Conservation (phyloP, 1,284 basidiomycete genomes). For the Cronartium quercuum region DNA sequence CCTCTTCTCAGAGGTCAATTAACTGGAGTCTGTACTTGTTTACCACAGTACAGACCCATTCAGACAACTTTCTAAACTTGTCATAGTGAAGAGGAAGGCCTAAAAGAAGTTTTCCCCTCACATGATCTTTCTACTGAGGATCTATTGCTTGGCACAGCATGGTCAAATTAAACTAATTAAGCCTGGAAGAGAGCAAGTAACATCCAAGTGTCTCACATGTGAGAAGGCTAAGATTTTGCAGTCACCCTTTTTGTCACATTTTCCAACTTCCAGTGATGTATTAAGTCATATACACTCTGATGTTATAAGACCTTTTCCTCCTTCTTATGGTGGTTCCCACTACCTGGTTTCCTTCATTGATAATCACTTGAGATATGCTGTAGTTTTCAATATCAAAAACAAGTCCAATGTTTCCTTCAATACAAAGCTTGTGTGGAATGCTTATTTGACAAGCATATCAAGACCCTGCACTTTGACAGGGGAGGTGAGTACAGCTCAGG, state of each 20-base stretch:
- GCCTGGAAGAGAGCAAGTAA: too few relatives aligned
- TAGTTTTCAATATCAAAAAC: neutral
- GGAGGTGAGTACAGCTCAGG: neutral
- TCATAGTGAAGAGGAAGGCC: too few relatives aligned
- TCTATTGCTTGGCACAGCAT: too few relatives aligned
- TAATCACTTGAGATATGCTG: neutral
- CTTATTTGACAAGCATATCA: neutral
- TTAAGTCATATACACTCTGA: neutral
- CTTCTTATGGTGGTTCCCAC: neutral
- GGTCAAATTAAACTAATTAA: too few relatives aligned
- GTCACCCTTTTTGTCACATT: neutral
- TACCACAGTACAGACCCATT: too few relatives aligned
- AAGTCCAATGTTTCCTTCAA: neutral
- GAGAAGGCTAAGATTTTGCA: neutral
- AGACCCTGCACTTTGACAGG: neutral
- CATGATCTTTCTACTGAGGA: too few relatives aligned
- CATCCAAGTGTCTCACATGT: neutral
- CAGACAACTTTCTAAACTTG: too few relatives aligned
- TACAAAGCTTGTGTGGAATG: neutral
- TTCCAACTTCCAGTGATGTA: neutral
- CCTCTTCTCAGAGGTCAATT: too few relatives aligned
- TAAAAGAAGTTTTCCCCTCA: too few relatives aligned
- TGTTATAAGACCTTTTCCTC: neutral
- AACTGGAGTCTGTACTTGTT: too few relatives aligned
- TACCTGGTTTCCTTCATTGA: neutral